Conservation (phyloP, 441 rosid genomes). For the Lepidium campestre region DNA sequence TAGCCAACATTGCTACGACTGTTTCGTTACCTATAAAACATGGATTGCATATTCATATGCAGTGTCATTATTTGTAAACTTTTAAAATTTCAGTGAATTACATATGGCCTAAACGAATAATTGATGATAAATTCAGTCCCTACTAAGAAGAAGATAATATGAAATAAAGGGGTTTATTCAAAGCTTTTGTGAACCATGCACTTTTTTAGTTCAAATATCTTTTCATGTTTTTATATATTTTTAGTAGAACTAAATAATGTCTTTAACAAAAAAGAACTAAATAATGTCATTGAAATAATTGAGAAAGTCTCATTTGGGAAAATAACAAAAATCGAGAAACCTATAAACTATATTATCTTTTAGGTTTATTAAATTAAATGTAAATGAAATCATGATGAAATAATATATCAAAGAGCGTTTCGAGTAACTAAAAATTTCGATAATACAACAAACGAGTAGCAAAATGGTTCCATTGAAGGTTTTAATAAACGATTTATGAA, state of each 20-base stretch:
- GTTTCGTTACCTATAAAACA: neutral
- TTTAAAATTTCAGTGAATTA: neutral
- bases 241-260: constrained; percentile 12
- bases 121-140: constrained; percentile 17
- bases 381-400: neutral
- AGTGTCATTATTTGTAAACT: neutral
- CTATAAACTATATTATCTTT: constrained; percentile 17
- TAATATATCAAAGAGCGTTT: constrained; percentile 6
- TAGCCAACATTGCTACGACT: neutral
- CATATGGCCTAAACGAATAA: neutral
- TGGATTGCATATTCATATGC: neutral
- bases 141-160: constrained; percentile 12
- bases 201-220: constrained; percentile 17
- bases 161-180: neutral
- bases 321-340: constrained; percentile 16
- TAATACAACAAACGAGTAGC: neutral
- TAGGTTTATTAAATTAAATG: neutral
- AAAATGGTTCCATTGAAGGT: neutral
- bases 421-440: neutral
- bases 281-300: constrained; percentile 22
- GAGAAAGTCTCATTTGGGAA: constrained; percentile 18
- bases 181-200: constrained; percentile 3
- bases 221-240: constrained; percentile 9
- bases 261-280: too few species aligned
- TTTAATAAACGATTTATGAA: neutral